phyloP scores from a whole-genome alignment of 2,329 filamentous ascomycete genomes.

The Sphaerulina populicola region DNA sequence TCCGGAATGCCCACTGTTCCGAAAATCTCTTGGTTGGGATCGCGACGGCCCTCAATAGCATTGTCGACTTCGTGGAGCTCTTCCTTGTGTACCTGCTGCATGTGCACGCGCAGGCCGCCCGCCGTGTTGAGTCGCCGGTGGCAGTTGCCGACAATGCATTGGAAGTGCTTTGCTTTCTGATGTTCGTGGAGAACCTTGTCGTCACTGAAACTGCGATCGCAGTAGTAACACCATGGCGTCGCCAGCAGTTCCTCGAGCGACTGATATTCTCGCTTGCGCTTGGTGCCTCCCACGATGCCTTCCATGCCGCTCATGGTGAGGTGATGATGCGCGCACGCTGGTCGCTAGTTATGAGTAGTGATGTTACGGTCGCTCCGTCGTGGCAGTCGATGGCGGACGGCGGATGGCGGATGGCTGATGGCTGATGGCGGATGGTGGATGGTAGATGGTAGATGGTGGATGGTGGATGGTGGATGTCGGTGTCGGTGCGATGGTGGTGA shows the following conservation, averaged over 20 bases:
- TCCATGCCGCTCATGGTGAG: neutral
- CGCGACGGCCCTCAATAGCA: slow-evolving; percentile 75
- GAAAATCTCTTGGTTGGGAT: slow-evolving; percentile 90
- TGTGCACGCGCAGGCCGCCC: slow-evolving; percentile 89
- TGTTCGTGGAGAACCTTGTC: slow-evolving; percentile 92
- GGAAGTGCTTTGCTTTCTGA: slow-evolving; percentile 99
- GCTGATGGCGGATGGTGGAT: neutral
- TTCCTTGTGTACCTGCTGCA: slow-evolving; percentile 98
- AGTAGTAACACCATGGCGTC: slow-evolving; percentile 97
- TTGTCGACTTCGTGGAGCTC: slow-evolving; percentile 81
- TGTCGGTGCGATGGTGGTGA: no score
- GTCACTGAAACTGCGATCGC: slow-evolving; percentile 97
- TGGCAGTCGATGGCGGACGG: neutral
- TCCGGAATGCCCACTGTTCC: slow-evolving; percentile 95
- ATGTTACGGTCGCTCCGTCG: neutral
- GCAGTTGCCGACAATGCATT: slow-evolving; percentile 69
- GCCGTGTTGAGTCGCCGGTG: slow-evolving; percentile 83
- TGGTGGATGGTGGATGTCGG: neutral
- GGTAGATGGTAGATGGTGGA: no score
- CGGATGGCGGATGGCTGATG: neutral
- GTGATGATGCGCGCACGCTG: neutral
- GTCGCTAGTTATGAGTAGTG: neutral
- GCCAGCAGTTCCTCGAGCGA: slow-evolving; percentile 79
- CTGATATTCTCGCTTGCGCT: slow-evolving; percentile 64
- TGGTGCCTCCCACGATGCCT: neutral